Percentiles rank a stretch among this genome's conserved stretches.
Conservation (phyloP, 31 red algal species). For the Odonthalia washingtoniensis region DNA sequence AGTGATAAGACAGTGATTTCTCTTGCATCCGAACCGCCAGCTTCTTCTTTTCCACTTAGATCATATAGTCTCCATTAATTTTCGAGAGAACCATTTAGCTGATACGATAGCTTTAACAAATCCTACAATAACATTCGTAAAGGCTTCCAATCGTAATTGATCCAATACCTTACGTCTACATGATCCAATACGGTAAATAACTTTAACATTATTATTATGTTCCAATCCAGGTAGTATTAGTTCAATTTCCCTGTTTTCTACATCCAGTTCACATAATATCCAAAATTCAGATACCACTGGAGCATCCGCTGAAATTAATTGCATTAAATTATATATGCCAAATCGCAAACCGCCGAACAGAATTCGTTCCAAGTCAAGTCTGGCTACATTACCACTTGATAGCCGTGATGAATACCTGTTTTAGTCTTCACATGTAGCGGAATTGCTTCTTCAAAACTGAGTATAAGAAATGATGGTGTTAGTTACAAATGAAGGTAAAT, state of each 20-base stretch:
- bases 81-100: conserved; percentile 37
- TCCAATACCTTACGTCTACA: conserved; percentile 66
- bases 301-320: conserved; percentile 71
- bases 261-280: conserved; percentile 61
- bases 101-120: conserved; percentile 27
- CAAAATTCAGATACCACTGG: conserved; percentile 72
- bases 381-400: conserved; percentile 44
- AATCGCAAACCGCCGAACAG: too few relatives aligned
- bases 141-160: conserved; percentile 67
- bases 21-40: conserved; percentile 66
- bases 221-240: conserved; percentile 56
- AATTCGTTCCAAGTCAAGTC: too few relatives aligned
- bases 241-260: conserved; percentile 63
- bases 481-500: too few relatives aligned
- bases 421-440: conserved; percentile 77
- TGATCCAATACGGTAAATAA: conserved; percentile 66
- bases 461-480: neutral
- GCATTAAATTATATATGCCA: conserved; percentile 69
- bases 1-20: conserved; percentile 74
- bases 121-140: conserved; percentile 76
- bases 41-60: conserved; percentile 32
- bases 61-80: conserved; percentile 2
- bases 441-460: conserved; percentile 78
- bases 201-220: conserved; percentile 48
- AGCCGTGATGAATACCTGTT: conserved; percentile 53